phyloP scores from a whole-genome alignment of 192 early-diverging fungal species.

The Podila epicladia region DNA sequence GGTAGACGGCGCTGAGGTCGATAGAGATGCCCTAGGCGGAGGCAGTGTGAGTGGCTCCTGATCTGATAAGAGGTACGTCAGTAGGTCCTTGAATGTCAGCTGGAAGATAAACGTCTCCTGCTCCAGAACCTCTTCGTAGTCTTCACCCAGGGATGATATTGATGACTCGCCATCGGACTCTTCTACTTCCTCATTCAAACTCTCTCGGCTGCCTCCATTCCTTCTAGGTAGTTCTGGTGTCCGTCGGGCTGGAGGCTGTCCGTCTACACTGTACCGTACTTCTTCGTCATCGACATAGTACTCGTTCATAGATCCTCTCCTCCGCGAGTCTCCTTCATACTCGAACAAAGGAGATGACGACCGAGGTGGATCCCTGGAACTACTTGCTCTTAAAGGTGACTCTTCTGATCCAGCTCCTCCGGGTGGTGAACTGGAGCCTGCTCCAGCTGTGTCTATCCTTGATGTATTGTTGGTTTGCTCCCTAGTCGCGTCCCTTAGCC shows the following conservation, averaged over 20 bases:
- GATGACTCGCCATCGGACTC: conserved; percentile 12
- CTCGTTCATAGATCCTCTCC: neutral
- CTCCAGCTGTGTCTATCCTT: neutral
- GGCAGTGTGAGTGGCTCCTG: conserved; percentile 25
- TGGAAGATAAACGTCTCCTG: conserved; percentile 43
- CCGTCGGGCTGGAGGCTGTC: neutral
- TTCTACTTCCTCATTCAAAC: neutral
- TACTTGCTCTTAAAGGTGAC: neutral
- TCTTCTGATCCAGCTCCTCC: neutral
- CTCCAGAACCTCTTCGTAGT: conserved; percentile 29
- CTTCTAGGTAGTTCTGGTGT: neutral
- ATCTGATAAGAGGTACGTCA: conserved; percentile 28
- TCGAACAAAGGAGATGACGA: conserved; percentile 12
- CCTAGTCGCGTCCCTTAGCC: too few species aligned
- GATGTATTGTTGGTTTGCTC: neutral
- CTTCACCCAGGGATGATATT: conserved; percentile 11
- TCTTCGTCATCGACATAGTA: conserved; percentile 42
- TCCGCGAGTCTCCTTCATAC: conserved; percentile 5
- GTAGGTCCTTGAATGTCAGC: conserved; percentile 22
- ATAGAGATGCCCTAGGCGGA: neutral
- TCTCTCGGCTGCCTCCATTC: neutral
- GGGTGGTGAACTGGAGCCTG: neutral
- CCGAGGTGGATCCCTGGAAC: neutral
- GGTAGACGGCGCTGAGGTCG: neutral
- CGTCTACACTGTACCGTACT: conserved; percentile 18